Evolutionary conservation across 371 early-diverging fungal species (phyloP).

Genomic region (Apophysomyces sp.): DNA sequence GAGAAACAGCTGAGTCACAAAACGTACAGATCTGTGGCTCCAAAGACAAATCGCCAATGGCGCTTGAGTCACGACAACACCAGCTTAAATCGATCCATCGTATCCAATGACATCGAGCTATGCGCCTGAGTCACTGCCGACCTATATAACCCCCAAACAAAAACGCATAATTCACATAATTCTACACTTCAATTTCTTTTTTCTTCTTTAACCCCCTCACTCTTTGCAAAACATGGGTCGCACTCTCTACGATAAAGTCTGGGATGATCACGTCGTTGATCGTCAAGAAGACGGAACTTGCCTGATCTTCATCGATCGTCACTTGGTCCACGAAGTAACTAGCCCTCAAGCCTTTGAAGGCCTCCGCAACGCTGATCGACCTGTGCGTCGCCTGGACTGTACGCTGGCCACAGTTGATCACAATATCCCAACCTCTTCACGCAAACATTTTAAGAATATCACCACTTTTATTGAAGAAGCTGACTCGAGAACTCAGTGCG

Average conservation of each 20-base stretch:
- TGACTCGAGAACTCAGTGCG: constrained; percentile 64
- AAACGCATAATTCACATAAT: constrained; percentile 4
- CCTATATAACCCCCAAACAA: neutral
- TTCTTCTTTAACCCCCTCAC: constrained; percentile 4
- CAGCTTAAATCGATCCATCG: neutral
- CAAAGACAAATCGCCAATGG: neutral
- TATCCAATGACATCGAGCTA: neutral
- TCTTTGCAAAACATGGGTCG: constrained; percentile 34
- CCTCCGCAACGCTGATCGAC: constrained; percentile 55
- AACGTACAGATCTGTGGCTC: neutral
- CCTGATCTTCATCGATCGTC: constrained; percentile 70
- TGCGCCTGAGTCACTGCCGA: neutral
- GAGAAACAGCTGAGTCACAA: neutral
- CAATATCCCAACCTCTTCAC: constrained; percentile 64
- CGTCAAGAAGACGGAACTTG: constrained; percentile 59
- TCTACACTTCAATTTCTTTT: neutral
- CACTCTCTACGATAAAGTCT: constrained; percentile 53
- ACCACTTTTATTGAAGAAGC: constrained; percentile 61
- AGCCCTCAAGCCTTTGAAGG: constrained; percentile 72
- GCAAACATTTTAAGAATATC: constrained; percentile 57
- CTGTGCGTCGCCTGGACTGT: constrained; percentile 63
- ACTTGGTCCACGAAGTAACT: constrained; percentile 71
- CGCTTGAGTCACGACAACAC: neutral
- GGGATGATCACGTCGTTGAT: constrained; percentile 48
- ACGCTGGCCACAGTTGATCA: constrained; percentile 75